A percentile compares a stretch with the other conserved stretches of the same genome.
phyloP scores from a whole-genome alignment of 345 rosid genomes.

The Citrus reticulata region DNA sequence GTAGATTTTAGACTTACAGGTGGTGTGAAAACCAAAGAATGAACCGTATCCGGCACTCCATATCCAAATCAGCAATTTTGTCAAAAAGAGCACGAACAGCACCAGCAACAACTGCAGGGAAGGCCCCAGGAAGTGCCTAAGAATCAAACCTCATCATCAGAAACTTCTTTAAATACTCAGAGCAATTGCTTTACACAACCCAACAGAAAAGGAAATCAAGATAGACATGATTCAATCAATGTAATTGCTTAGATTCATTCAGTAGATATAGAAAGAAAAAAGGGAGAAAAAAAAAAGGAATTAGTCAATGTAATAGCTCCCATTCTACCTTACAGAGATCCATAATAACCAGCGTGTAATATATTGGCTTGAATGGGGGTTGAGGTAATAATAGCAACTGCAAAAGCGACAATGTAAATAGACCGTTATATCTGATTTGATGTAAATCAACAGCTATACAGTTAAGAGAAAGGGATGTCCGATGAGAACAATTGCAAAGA shows the following conservation, averaged over 20 bases:
- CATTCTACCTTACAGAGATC: conserved; percentile 96
- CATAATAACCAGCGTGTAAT: conserved; percentile 91
- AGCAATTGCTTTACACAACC: neutral
- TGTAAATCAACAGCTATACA: neutral
- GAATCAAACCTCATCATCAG: conserved; percentile 27
- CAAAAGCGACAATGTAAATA: conserved; percentile 21
- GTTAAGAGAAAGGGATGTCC: neutral
- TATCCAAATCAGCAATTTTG: conserved; percentile 85
- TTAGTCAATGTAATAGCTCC: conserved; percentile 10
- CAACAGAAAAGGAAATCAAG: neutral
- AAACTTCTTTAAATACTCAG: conserved; percentile 10
- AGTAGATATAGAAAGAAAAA: neutral
- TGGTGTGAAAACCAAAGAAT: conserved; percentile 99
- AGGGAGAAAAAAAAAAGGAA: neutral
- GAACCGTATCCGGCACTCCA: conserved; percentile 89
- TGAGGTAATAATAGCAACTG: conserved; percentile 90
- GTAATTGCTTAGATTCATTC: neutral
- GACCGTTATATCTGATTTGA: neutral
- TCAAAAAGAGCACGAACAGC: conserved; percentile 98
- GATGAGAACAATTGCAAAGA: neutral
- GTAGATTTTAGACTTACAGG: conserved; percentile 53
- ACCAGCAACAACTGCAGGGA: conserved; percentile 99
- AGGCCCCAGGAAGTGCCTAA: conserved; percentile 99
- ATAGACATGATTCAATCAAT: neutral
- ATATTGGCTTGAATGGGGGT: conserved; percentile 92